Conservation (phyloP, 2,329 filamentous ascomycete species). For the Macrophomina phaseolina region DNA sequence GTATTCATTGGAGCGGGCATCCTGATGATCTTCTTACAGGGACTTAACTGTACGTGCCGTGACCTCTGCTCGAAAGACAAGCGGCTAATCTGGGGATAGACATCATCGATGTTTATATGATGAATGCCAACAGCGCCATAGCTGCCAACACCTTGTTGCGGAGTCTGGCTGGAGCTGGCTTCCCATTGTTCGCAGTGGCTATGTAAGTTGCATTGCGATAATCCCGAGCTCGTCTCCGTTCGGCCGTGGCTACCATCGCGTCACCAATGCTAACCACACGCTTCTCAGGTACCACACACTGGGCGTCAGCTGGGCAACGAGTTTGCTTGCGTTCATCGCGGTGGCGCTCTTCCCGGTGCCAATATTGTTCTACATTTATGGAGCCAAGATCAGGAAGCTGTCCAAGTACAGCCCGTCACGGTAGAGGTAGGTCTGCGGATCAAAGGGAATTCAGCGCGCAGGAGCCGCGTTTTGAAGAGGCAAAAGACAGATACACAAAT, state of each 20-base stretch:
- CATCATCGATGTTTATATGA: slow-evolving; percentile 53
- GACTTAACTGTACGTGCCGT: slow-evolving; percentile 41
- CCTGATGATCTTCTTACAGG: slow-evolving; percentile 54
- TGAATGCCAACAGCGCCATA: slow-evolving; percentile 40
- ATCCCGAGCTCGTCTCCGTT: too few relatives aligned
- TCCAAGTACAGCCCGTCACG: slow-evolving; percentile 22
- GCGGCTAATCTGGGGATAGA: slow-evolving; percentile 29
- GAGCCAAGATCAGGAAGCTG: slow-evolving; percentile 37
- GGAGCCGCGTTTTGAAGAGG: neutral
- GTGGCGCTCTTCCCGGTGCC: slow-evolving; percentile 43
- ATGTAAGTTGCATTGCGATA: slow-evolving; percentile 28
- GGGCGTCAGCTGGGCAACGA: slow-evolving; percentile 43
- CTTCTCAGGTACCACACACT: slow-evolving; percentile 38
- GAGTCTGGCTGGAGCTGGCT: slow-evolving; percentile 32
- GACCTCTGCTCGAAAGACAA: too few relatives aligned
- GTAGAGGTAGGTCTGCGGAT: neutral
- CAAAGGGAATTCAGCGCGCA: too few relatives aligned
- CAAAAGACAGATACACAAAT: neutral
- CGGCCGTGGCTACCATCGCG: too few relatives aligned
- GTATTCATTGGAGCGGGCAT: slow-evolving; percentile 51
- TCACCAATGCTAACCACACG: neutral
- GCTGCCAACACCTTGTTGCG: slow-evolving; percentile 36
- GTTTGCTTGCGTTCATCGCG: slow-evolving; percentile 41
- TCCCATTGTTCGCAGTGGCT: slow-evolving; percentile 32
- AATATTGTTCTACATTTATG: slow-evolving; percentile 44